Conservation (phyloP, 2,329 filamentous ascomycete genomes). For the Stemphylium beticola region DNA sequence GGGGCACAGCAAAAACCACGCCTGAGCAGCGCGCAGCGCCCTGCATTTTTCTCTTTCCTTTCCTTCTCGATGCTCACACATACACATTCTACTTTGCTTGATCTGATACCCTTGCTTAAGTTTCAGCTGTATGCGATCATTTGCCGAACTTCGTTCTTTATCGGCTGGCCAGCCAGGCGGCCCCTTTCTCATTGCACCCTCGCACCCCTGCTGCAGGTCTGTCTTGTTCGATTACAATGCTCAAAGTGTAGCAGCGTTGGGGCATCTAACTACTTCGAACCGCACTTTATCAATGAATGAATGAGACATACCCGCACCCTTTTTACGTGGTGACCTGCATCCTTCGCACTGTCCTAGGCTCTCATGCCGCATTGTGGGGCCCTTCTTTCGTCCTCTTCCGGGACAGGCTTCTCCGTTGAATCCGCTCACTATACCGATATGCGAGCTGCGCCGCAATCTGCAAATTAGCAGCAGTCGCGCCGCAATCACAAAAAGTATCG, state of each 20-base stretch:
- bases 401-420: constrained; percentile 6
- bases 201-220: neutral
- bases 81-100: constrained; percentile 7
- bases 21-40: neutral
- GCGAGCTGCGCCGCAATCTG: constrained; percentile 2
- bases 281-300: too few relatives aligned
- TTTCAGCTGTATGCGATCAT: constrained; percentile 3
- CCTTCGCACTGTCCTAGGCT: neutral
- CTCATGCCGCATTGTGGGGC: constrained; percentile 3
- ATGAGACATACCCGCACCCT: too few relatives aligned
- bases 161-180: neutral
- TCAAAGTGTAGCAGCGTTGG: too few relatives aligned
- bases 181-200: constrained; percentile 1
- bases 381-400: constrained; percentile 5
- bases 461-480: too few relatives aligned
- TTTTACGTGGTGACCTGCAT: neutral
- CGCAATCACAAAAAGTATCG: constrained; percentile 20
- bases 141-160: neutral
- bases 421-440: neutral
- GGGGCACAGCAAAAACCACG: constrained; percentile 3
- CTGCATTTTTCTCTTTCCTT: too few relatives aligned
- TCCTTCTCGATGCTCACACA: neutral
- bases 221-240: neutral
- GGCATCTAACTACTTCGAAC: too few relatives aligned
- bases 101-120: constrained; percentile 17